Base-by-base conservation (phyloP, 352 stramenopile species). In the Pythium vanterpoolii region DNA sequence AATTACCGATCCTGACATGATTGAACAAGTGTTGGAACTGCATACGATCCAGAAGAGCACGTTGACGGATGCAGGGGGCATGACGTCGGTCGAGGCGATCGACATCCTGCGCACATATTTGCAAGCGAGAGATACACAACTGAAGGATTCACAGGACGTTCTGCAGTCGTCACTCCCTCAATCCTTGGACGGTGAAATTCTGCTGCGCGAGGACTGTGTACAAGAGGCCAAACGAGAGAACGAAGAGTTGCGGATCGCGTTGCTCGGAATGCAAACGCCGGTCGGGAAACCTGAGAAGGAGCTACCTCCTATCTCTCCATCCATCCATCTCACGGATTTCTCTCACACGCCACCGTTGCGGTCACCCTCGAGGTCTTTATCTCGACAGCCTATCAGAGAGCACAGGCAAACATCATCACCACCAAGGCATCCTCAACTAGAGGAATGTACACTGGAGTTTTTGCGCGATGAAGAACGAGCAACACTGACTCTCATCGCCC, bases 401-500 rank as follows among this genome's bases (percentile, higher is more conserved):
- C 36, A 46, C n/a, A 23, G 18, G 9, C 21, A 31, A 23, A 44
- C 30, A 1, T 24, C 56, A 11, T 43, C 50, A 10, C 28, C 34
- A 33, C 23, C 31, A 26, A 26, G 16, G 19, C 24, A 49, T 1
- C 56, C 46, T 3, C 26, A 42, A 21, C 46, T 83, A 50, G 68
- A 82, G 33, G 28, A 40, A 11, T 53, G 61, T 3, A 69, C 62
- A 5, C 30, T 87, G 10, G 62, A 71, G 14, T 86, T 76, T 54
- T 49, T 90, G 21, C 60, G 60, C 44, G 76, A 80, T 54, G 72
- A 93, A 64, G 83, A 93, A 51, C 71, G 66, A 14, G 62, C 78
- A 30, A 90, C 83, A 0, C 45, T 93, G 56, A 86, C 69, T 8
- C 59, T 91, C 16, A 79, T 93, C 21, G 81, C 79, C 9, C 69